Conservation (phyloP, 306 rosid genomes). For the Cucumis melo region DNA sequence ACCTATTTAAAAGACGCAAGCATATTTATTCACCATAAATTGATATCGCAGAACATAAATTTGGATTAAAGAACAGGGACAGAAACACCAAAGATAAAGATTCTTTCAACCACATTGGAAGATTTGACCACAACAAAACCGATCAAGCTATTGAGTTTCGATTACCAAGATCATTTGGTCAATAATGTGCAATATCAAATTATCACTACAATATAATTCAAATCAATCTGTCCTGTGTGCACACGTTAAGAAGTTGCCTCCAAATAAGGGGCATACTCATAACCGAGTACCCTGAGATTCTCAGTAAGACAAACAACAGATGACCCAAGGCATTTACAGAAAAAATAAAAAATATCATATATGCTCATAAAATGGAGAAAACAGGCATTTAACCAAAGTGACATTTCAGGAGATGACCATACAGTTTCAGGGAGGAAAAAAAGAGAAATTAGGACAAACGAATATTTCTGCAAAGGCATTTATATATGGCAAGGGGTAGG, state of each 20-base stretch:
- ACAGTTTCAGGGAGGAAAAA: neutral
- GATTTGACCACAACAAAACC: neutral
- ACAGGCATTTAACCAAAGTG: neutral
- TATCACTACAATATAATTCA: neutral
- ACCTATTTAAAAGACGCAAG: constrained; percentile 22
- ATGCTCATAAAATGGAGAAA: neutral
- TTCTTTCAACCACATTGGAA: neutral
- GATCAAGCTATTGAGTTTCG: neutral
- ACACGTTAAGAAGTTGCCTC: neutral
- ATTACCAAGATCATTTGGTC: neutral
- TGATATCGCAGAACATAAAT: neutral
- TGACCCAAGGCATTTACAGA: neutral
- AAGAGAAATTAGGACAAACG: neutral
- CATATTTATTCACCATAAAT: neutral
- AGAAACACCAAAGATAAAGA: neutral
- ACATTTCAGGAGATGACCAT: neutral
- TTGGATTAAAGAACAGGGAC: neutral
- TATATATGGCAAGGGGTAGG: neutral
- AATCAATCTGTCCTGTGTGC: neutral
- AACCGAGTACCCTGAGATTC: neutral
- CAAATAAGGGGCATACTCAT: neutral
- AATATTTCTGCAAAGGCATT: neutral
- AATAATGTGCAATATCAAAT: neutral
- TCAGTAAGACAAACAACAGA: neutral
- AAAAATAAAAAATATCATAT: too few species aligned